A percentile compares a stretch with the other conserved stretches of the same genome.
These are phyloP conservation scores for Aaosphaeria pasadenensis DNA, from an alignment of 2,329 filamentous ascomycete genomes.

Conservation along the genomic window DNA sequence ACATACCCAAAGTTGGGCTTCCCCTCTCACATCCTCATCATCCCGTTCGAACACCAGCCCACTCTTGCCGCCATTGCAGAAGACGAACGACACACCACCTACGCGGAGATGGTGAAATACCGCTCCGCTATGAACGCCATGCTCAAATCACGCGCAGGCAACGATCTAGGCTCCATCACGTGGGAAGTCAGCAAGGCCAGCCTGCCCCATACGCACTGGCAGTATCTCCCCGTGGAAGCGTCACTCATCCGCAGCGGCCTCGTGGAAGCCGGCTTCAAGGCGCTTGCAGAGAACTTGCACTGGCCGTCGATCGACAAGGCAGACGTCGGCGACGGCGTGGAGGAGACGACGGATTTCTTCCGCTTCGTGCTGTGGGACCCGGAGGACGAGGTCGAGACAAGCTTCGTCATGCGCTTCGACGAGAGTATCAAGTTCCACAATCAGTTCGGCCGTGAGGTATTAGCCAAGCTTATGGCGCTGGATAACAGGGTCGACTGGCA, in stretches of 20 bases:
- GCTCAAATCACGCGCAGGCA: slow-evolving; percentile 52
- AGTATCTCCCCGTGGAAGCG: slow-evolving; percentile 74
- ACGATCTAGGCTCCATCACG: slow-evolving; percentile 75
- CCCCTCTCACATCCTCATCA: slow-evolving; percentile 85
- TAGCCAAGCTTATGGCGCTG: slow-evolving; percentile 81
- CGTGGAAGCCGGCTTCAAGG: slow-evolving; percentile 84
- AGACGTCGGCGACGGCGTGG: slow-evolving; percentile 41
- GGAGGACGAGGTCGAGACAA: slow-evolving; percentile 61
- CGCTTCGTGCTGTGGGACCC: slow-evolving; percentile 74
- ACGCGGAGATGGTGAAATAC: slow-evolving; percentile 80
- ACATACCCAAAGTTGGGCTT: slow-evolving; percentile 74
- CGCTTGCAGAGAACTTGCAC: slow-evolving; percentile 74
- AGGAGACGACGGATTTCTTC: slow-evolving; percentile 64
- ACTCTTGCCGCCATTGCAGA: slow-evolving; percentile 68
- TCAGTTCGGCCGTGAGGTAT: slow-evolving; percentile 82
- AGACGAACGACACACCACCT: slow-evolving; percentile 58
- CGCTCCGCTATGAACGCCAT: slow-evolving; percentile 74
- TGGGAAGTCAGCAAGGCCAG: slow-evolving; percentile 85
- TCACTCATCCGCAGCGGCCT: slow-evolving; percentile 68
- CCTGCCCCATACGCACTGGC: slow-evolving; percentile 91
- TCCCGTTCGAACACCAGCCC: slow-evolving; percentile 78
- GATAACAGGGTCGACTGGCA: slow-evolving; percentile 81
- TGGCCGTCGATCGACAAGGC: slow-evolving; percentile 53
- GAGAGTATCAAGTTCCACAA: slow-evolving; percentile 77
- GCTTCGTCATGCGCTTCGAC: slow-evolving; percentile 71